A percentile compares a stretch with the other conserved stretches of the same genome.
phyloP scores from a whole-genome alignment of 495 filamentous ascomycete genomes.

The Aspergillus cavernicola region DNA sequence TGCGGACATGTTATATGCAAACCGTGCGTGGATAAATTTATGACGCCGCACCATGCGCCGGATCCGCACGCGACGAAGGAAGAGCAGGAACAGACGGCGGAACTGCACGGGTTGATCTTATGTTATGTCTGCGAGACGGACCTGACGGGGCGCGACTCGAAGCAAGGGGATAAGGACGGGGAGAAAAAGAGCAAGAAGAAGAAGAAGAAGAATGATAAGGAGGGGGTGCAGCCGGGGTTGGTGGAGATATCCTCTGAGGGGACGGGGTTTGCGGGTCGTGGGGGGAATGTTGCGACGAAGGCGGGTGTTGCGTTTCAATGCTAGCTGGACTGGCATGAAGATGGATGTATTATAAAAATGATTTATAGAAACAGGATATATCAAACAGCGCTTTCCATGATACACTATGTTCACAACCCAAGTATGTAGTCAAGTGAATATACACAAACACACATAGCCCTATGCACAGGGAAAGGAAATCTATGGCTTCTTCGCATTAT shows the following conservation, averaged over 20 bases:
- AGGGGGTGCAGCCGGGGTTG: slow-evolving; percentile 64
- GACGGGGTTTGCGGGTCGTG: slow-evolving; percentile 87
- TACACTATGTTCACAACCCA: not conserved
- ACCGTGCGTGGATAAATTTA: slow-evolving; percentile 84
- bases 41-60: slow-evolving; percentile 56
- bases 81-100: slow-evolving; percentile 40
- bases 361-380: too few species aligned
- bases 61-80: slow-evolving; percentile 65
- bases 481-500: slow-evolving; percentile 34
- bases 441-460: not conserved
- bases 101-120: slow-evolving; percentile 41
- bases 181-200: slow-evolving; percentile 18
- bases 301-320: slow-evolving; percentile 82
- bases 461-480: too few species aligned
- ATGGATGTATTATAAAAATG: not conserved
- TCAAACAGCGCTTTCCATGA: not conserved
- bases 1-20: slow-evolving; percentile 94
- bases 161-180: slow-evolving; percentile 8
- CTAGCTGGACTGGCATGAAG: slow-evolving; percentile 30
- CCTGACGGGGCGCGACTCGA: slow-evolving; percentile 40
- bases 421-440: not conserved
- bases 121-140: slow-evolving; percentile 91
- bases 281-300: slow-evolving; percentile 77
- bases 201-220: slow-evolving; percentile 45
- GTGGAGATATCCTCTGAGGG: slow-evolving; percentile 85